Evolutionary conservation across 176 grass and related monocot genomes (phyloP), one percentile per base, ranked within the genome.

Genomic region (Musa beccarii): DNA sequence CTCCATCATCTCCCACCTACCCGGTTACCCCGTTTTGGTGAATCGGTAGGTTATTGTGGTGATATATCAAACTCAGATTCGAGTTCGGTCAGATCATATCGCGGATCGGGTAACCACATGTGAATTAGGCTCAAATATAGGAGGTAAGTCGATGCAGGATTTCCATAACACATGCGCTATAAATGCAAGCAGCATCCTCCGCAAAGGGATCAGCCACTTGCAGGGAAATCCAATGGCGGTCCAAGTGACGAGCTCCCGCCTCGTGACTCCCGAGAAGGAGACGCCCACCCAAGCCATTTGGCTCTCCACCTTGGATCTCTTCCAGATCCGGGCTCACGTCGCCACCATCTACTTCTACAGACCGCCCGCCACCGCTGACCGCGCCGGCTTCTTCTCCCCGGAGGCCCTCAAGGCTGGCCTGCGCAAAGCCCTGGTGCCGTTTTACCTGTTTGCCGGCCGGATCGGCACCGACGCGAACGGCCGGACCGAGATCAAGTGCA

Each of bases 391-490:
- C 86, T 85, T 96, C 73, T 81, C 67, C 1, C 75, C 65, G 52
- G 86, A 82, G 74, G 59, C 77, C 61, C 77, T 91, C 63, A 81
- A 87, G 25, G 86, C 84, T 11, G 79, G 52, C 34, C 34, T 43
- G 34, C 34, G 34, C 34, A 43, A 43, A 57, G 82, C 86, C 66
- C 80, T 92, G 64, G 86, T 87, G 70, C 22, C 80, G 0, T 87
- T 89, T 82, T 96, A 96, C 71, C 92, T 86, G 19, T 55, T 92
- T 59, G 92, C 84, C 8, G 92, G 92, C 53, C 80, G 84, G n/a
- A 73, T 87, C 11, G 73, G 52, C 2, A 5, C 10, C 3, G 82
- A 78, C 1, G 51, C 17, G 0, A 68, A 75, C 0, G 92, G 84
- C 0, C 84, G 80, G 26, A 23, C 85, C 12, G 82, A 84, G 82